These are phyloP conservation scores for Rutidosis leptorrhynchoides DNA, from an alignment of 129 eudicot genomes.

Conservation along the genomic window DNA sequence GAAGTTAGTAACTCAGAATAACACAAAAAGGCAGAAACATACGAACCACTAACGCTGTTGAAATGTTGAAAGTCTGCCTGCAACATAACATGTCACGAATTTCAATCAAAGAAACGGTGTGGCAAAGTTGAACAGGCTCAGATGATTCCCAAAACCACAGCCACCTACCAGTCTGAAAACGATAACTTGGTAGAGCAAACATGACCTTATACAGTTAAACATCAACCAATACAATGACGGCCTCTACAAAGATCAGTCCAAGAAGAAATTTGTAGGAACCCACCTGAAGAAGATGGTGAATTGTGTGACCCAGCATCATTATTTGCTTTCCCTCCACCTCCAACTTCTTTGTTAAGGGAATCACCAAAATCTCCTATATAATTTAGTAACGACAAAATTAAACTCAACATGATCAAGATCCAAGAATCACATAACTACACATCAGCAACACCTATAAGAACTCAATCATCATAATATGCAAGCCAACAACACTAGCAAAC, in stretches of 20 bases:
- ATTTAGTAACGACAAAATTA: constrained; percentile 7
- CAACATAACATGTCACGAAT: constrained; percentile 61
- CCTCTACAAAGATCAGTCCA: constrained; percentile 96
- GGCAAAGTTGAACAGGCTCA: constrained; percentile 77
- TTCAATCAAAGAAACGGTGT: constrained; percentile 74
- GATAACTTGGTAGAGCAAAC: constrained; percentile 62
- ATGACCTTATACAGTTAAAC: constrained; percentile 49
- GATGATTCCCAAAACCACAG: constrained; percentile 90
- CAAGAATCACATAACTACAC: too few species aligned
- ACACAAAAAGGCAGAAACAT: constrained; percentile 69
- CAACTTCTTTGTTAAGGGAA: constrained; percentile 57
- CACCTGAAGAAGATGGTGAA: constrained; percentile 99
- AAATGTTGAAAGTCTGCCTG: constrained; percentile 54
- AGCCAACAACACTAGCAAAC: too few species aligned
- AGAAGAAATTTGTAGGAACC: constrained; percentile 96
- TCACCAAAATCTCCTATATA: constrained; percentile 81
- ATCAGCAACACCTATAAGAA: too few species aligned
- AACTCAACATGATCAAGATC: not conserved
- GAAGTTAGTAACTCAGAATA: constrained; percentile 54
- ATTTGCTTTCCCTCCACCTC: constrained; percentile 49
- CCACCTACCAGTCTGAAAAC: constrained; percentile 74
- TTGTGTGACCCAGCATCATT: constrained; percentile 58
- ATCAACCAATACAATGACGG: constrained; percentile 64
- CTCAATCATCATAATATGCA: too few species aligned
- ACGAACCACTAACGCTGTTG: constrained; percentile 79